These are phyloP conservation scores for Monosporascus sp. DNA, from an alignment of 2,329 filamentous ascomycete genomes.

Conservation along the genomic window DNA sequence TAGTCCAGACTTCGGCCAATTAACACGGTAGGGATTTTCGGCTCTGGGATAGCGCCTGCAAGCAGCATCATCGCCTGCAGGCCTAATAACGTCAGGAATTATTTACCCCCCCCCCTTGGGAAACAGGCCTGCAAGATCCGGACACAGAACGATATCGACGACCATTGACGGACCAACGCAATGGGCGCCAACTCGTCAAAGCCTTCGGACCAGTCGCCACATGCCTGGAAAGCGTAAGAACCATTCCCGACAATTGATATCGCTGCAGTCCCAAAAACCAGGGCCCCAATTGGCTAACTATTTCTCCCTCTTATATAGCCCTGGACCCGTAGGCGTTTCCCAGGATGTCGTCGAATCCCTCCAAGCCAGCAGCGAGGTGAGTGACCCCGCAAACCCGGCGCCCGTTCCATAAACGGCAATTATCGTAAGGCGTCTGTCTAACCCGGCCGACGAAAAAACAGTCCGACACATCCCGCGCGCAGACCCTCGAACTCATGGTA, in stretches of 20 bases:
- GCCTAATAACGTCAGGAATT: neutral
- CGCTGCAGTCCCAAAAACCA: too few species aligned
- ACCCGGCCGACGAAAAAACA: slow-evolving; percentile 31
- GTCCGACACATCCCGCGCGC: slow-evolving; percentile 84
- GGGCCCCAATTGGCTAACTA: neutral
- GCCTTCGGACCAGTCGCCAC: slow-evolving; percentile 35
- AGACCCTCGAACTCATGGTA: slow-evolving; percentile 78
- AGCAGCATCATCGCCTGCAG: too few species aligned
- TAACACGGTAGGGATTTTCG: too few species aligned
- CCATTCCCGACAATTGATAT: neutral
- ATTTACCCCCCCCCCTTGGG: neutral
- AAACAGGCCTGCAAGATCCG: neutral
- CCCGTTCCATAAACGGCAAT: neutral
- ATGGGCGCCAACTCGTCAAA: slow-evolving; percentile 57
- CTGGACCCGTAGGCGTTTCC: slow-evolving; percentile 56
- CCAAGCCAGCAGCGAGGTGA: slow-evolving; percentile 80
- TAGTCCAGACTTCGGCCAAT: too few species aligned
- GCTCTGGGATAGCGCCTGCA: too few species aligned
- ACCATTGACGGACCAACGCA: slow-evolving; percentile 30
- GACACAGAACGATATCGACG: slow-evolving; percentile 8
- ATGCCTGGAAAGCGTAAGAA: slow-evolving; percentile 53
- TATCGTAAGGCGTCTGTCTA: neutral
- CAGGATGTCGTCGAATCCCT: slow-evolving; percentile 77
- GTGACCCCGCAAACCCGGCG: slow-evolving; percentile 8
- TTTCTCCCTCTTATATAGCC: slow-evolving; percentile 25